Conservation (phyloP, 1,284 basidiomycete species). For the Anthracocystis setariae region DNA sequence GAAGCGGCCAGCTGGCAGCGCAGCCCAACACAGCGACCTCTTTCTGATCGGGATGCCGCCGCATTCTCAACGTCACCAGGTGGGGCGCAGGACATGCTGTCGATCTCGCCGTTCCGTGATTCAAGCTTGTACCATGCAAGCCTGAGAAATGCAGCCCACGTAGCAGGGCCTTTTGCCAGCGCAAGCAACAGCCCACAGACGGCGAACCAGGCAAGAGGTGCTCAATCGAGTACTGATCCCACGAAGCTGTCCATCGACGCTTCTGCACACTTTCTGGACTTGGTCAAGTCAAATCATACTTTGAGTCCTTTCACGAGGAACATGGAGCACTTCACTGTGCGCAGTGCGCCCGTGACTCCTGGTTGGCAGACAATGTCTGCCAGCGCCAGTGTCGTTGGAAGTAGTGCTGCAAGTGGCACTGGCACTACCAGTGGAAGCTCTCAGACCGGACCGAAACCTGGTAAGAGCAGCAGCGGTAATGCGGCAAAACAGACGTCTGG, state of each 20-base stretch:
- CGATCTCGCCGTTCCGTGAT: constrained; percentile 41
- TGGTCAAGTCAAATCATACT: constrained; percentile 63
- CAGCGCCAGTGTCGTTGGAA: constrained; percentile 35
- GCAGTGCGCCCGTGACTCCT: constrained; percentile 59
- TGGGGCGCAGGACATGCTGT: constrained; percentile 37
- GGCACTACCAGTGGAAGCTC: constrained; percentile 44
- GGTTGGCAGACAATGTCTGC: constrained; percentile 38
- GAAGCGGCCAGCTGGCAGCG: constrained; percentile 26
- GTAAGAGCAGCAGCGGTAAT: not conserved
- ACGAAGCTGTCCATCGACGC: constrained; percentile 47
- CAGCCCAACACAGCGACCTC: constrained; percentile 23
- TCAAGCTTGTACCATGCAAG: constrained; percentile 35
- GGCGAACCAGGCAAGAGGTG: constrained; percentile 5
- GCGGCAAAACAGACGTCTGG: not conserved
- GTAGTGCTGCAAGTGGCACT: constrained; percentile 44
- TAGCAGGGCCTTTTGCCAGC: constrained; percentile 20
- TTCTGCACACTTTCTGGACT: constrained; percentile 57
- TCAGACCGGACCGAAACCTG: constrained; percentile 23
- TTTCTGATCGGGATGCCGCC: constrained; percentile 14
- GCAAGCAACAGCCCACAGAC: constrained; percentile 38
- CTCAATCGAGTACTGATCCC: constrained; percentile 15
- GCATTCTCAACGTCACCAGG: constrained; percentile 26
- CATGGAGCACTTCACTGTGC: constrained; percentile 61
- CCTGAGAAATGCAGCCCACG: constrained; percentile 18
- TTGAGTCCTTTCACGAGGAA: constrained; percentile 60